Base-by-base conservation (phyloP, 768 basidiomycete genomes). In the Pilatotrama ljubarskyi region DNA sequence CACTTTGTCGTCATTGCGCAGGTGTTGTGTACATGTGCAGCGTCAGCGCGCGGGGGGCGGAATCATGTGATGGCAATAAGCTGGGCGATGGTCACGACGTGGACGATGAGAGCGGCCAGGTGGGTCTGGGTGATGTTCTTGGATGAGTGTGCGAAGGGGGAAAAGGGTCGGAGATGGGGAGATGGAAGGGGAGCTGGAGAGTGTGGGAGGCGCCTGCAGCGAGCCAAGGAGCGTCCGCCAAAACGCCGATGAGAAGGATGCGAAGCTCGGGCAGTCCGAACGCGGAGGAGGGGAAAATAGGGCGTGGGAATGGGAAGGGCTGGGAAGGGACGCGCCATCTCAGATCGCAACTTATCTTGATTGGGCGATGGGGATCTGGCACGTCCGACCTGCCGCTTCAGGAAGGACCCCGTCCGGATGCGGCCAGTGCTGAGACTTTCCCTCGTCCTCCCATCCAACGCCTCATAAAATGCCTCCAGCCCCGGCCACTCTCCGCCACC, bases 391-490 rank as follows among this genome's bases (percentile, higher is more conserved):
- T 53, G 51, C 51, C 58, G 58, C 58, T 59, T 59, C 58, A 43
- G 43, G 49, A 58, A 58, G 22, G 25, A 15, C 40, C 38, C 25
- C 10, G 38, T 36, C 38, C 25, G 40, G 35, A 35, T 32, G 29
- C 29, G 29, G 44, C 40, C 26, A 32, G 36, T 59, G 53, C 64
- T 62, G 61, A 59, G 60, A 62, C 57, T 55, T 52, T 53, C 61
- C 48, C 60, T 61, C 53, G 48, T 22, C 44, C 56, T 57, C 54
- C 42, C 51, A 44, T 35, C 44, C 50, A 51, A 22, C 36, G 20
- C 26, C 37, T 51, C 42, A 62, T 59, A 63, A 55, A 58, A 46
- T 66, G 47, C 66, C 63, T 46, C 61, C 57, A 51, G 54, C 66
- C 60, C 26, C 62, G 56, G 20, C 47, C 51, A 37, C 55, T 35